These are phyloP conservation scores for Thraustochytrium sp. DNA, from an alignment of 352 stramenopile genomes.

Conservation along the genomic window DNA sequence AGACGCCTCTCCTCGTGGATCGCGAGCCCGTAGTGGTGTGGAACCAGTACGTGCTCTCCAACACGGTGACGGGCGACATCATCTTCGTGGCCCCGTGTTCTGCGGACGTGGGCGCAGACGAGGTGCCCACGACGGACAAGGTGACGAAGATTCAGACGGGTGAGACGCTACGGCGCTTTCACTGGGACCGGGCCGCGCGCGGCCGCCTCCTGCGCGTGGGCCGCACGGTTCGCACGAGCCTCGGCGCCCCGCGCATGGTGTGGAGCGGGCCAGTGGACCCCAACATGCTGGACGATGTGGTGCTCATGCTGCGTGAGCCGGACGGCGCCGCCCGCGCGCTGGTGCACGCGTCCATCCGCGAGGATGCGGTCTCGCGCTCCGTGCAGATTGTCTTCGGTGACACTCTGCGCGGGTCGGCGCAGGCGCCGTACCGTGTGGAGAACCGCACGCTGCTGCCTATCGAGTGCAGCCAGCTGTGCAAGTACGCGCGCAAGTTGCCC, in stretches of 20 bases:
- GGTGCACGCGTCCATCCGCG: neutral
- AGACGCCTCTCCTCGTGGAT: neutral
- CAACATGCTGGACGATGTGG: slow-evolving; percentile 5
- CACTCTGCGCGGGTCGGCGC: neutral
- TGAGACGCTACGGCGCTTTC: neutral
- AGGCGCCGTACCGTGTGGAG: slow-evolving; percentile 21
- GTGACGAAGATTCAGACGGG: neutral
- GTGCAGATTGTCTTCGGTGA: neutral
- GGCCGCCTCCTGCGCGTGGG: neutral
- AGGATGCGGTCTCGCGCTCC: neutral
- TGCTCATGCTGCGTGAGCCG: neutral
- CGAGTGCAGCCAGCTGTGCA: neutral
- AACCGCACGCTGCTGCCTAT: slow-evolving; percentile 17
- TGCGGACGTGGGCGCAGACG: neutral
- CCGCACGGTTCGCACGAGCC: neutral
- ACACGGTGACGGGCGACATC: neutral
- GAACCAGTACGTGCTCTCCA: neutral
- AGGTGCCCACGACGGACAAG: neutral
- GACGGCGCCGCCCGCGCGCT: neutral
- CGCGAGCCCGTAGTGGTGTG: neutral
- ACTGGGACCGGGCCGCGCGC: neutral
- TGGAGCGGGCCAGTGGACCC: slow-evolving; percentile 26
- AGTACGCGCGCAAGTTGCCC: neutral
- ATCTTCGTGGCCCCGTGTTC: neutral
- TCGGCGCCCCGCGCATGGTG: neutral